Evolutionary conservation across 1,284 basidiomycete species (phyloP).

Genomic region (Rhizoctonia solani): DNA sequence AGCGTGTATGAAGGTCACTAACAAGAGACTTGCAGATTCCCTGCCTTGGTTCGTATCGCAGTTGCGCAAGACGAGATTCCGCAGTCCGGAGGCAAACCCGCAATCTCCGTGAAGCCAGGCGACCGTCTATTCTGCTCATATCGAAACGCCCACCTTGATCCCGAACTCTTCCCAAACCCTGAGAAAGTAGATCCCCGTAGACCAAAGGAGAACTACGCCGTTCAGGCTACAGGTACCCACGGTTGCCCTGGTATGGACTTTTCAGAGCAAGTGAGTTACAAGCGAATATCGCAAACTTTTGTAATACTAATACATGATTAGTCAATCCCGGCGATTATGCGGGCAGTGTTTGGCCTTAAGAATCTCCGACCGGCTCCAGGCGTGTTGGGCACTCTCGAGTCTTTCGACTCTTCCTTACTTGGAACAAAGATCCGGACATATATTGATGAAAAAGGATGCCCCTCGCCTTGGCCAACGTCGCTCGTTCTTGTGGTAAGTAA

Average conservation of each 20-base stretch:
- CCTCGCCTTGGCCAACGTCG: background rate
- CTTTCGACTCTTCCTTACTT: conserved; percentile 42
- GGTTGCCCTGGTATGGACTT: conserved; percentile 50
- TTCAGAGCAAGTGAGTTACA: conserved; percentile 44
- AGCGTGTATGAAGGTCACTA: too few species aligned
- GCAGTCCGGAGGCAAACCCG: background rate
- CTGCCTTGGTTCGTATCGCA: background rate
- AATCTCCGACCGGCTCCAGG: conserved; percentile 54
- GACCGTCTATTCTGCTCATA: background rate
- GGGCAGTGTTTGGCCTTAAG: conserved; percentile 53
- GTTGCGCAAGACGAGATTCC: background rate
- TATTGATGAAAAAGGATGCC: background rate
- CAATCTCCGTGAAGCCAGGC: background rate
- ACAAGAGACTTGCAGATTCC: background rate
- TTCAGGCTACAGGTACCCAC: conserved; percentile 55
- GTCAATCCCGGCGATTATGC: conserved; percentile 52
- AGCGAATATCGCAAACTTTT: background rate
- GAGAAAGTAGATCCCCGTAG: conserved; percentile 50
- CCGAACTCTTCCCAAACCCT: conserved; percentile 51
- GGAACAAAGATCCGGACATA: background rate
- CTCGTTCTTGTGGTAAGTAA: background rate
- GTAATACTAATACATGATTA: background rate
- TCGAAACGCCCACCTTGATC: background rate
- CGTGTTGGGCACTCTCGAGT: conserved; percentile 48
- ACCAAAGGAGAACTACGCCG: conserved; percentile 47